A percentile compares a stretch with the other conserved stretches of the same genome.
These are phyloP conservation scores for Colletotrichum phormii DNA, from an alignment of 2,329 filamentous ascomycete genomes.

Conservation along the genomic window DNA sequence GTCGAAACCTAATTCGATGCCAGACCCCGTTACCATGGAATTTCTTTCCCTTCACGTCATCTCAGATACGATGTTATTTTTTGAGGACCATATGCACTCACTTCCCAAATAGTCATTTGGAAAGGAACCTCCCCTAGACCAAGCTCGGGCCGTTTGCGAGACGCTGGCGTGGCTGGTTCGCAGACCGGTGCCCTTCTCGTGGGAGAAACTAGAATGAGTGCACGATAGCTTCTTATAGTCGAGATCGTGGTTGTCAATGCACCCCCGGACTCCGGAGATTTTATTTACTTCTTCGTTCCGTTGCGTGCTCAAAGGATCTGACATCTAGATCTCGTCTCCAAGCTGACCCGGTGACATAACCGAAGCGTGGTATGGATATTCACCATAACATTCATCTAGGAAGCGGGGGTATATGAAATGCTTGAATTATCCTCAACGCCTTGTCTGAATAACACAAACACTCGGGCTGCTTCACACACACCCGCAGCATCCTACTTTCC, in stretches of 20 bases:
- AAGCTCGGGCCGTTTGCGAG: background rate
- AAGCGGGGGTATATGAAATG: background rate
- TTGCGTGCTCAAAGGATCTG: background rate
- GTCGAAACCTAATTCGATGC: background rate
- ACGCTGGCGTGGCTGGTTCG: background rate
- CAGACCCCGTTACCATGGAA: background rate
- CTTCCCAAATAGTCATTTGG: no score
- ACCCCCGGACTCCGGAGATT: constrained; percentile 9
- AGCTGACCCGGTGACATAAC: background rate
- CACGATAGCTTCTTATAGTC: background rate
- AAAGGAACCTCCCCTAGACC: no score
- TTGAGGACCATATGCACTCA: no score
- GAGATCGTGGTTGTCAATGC: background rate
- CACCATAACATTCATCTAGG: background rate
- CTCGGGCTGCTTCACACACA: constrained; percentile 2
- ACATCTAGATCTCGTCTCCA: background rate
- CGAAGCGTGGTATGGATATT: background rate
- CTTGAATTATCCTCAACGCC: constrained; percentile 19
- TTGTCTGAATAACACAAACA: background rate
- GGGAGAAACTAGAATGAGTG: background rate
- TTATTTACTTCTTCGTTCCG: background rate
- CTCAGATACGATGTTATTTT: background rate
- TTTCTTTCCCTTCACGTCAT: background rate
- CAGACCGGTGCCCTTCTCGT: background rate
- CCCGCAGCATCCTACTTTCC: background rate